Evolutionary conservation across 129 eudicot species (phyloP), one percentile per base, ranked within the genome.

Genomic region (Calendula officinalis): DNA sequence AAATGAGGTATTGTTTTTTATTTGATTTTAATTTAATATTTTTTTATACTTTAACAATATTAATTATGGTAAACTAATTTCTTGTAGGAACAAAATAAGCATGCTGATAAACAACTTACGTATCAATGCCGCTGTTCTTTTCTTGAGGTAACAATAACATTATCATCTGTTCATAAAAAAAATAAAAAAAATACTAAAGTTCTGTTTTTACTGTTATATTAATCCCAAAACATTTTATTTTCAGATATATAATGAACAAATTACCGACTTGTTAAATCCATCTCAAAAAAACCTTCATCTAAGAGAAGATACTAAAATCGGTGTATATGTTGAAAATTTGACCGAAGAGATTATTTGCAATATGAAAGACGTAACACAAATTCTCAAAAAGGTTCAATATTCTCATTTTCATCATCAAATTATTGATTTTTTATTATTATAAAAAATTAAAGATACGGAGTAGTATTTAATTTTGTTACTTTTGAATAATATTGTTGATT

Each of bases 81-180:
- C 3, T 36, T 56, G 55, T 62, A 88, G 96, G 96, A 88, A 65
- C 96, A 88, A 81, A 52, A 30, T 36, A 88, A 79, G 80, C 84
- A 88, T 46, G 67, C 86, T 30, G 86, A 81, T 64, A 79, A 78
- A 56, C 88, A 88, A 27, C 86, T 88, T 33, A 75, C 70, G 55
- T 88, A 88, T 81, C 89, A 81, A 45, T 88, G 96, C 45, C 88
- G 91, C 6, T 88, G 96, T 70, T 88, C 96, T 67, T 88, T 88
- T 74, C 88, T 88, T 27, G 96, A 88, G 96, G 96, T 88, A 52
- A 43, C 7, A 36, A 41, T 13, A 50, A 8, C 27, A 57, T 57
- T 35, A 57, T 57, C 30, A 57, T 57, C n/a, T 22, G 2, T 22
- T 22, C 30, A 22, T 22, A 22, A 22, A 22, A 15, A 36, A 43